phyloP scores from a whole-genome alignment of 2,329 filamentous ascomycete species.

The Pseudogymnoascus sp. region DNA sequence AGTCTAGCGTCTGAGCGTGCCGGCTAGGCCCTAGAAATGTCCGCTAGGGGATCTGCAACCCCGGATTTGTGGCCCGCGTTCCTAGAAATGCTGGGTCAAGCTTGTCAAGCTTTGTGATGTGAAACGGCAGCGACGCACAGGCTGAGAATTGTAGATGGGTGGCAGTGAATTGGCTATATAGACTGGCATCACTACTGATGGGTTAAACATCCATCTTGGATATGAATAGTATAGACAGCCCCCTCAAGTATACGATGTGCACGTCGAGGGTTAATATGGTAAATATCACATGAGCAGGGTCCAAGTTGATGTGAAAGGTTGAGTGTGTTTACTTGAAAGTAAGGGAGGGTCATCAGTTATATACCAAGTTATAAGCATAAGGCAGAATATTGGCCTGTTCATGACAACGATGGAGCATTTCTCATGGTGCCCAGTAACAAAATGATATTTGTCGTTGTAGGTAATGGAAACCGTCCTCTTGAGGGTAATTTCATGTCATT shows the following conservation, averaged over 20 bases:
- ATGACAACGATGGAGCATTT: too few species aligned
- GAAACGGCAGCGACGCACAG: neutral
- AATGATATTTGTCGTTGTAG: neutral
- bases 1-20: neutral
- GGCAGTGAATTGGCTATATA: neutral
- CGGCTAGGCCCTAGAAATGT: neutral
- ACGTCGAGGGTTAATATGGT: too few species aligned
- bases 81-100: neutral
- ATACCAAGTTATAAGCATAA: neutral
- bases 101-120: neutral
- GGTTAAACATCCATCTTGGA: neutral
- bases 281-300: neutral
- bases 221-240: neutral
- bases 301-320: neutral
- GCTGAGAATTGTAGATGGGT: neutral
- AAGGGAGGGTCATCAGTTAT: neutral
- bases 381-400: neutral
- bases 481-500: neutral
- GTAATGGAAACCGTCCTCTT: neutral
- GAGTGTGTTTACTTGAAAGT: neutral
- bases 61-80: slow-evolving; percentile 4
- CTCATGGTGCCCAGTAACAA: neutral
- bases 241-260: neutral
- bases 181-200: neutral
- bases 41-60: slow-evolving; percentile 3